Conservation (phyloP, 2,329 filamentous ascomycete genomes). For the Neodidymelliopsis sp. region DNA sequence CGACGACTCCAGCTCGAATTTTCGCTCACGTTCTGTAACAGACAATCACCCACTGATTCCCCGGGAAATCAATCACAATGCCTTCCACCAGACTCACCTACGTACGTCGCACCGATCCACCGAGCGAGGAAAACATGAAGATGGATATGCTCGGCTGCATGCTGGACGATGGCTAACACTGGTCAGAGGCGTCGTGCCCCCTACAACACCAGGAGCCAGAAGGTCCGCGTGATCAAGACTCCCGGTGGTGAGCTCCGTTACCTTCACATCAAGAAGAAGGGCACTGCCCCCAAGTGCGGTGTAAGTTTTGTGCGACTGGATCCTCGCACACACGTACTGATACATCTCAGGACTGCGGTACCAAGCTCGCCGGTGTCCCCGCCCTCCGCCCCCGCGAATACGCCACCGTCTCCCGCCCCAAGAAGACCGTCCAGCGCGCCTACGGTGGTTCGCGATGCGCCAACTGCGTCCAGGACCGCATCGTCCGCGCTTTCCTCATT, state of each 20-base stretch:
- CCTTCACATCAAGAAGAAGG: constrained; percentile 99
- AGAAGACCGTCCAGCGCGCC: constrained; percentile 99
- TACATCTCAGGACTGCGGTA: constrained; percentile 84
- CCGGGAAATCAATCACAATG: constrained; percentile 57
- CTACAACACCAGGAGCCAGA: constrained; percentile 99
- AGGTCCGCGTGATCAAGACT: constrained; percentile 78
- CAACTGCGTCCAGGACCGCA: constrained; percentile 97
- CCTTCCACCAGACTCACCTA: constrained; percentile 63
- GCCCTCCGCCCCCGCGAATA: constrained; percentile 99
- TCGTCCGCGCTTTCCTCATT: constrained; percentile 98
- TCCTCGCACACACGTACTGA: constrained; percentile 23
- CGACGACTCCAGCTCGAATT: constrained; percentile 18
- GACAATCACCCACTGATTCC: constrained; percentile 43
- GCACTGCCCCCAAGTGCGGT: constrained; percentile 91
- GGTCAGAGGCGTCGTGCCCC: constrained; percentile 63
- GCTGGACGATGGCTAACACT: constrained; percentile 40
- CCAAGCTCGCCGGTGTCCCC: constrained; percentile 96
- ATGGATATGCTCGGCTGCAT: constrained; percentile 16
- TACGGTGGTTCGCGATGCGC: constrained; percentile 98
- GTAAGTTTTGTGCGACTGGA: constrained; percentile 35
- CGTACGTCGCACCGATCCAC: constrained; percentile 53
- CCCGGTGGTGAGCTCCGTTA: constrained; percentile 94
- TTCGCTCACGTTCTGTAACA: constrained; percentile 37
- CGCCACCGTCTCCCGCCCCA: constrained; percentile 93
- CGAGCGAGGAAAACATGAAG: constrained; percentile 15